Percentiles rank a stretch among this genome's conserved stretches.
Evolutionary conservation across 2,329 filamentous ascomycete species (phyloP).

Genomic region (Stemphylium vesicarium): DNA sequence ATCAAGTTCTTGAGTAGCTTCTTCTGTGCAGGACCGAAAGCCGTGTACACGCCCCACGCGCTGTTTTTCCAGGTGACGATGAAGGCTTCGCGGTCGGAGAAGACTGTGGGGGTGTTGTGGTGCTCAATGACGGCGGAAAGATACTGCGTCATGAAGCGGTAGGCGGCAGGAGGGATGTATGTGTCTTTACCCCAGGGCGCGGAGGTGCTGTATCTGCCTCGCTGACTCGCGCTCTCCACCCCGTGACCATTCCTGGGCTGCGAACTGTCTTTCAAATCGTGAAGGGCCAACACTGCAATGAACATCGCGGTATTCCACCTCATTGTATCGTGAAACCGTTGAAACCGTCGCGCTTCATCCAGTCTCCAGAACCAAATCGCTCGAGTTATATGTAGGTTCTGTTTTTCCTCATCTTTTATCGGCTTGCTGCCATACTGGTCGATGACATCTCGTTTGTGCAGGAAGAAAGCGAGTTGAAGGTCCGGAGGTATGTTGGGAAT

Average conservation of each 20-base stretch:
- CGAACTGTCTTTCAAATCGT: neutral
- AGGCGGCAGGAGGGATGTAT: constrained; percentile 2
- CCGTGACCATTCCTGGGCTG: neutral
- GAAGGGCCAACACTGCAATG: constrained; percentile 19
- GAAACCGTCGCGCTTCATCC: too few relatives aligned
- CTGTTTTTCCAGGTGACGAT: constrained; percentile 21
- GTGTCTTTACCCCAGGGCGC: neutral
- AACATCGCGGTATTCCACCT: constrained; percentile 34
- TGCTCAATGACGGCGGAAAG: constrained; percentile 31
- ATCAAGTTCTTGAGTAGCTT: constrained; percentile 22
- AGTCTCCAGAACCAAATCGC: too few relatives aligned
- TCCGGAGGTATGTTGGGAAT: too few relatives aligned
- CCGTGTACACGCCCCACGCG: constrained; percentile 18
- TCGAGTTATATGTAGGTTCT: too few relatives aligned
- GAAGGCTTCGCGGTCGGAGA: constrained; percentile 22
- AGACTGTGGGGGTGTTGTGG: constrained; percentile 21
- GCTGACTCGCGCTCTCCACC: neutral
- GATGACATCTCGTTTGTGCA: too few relatives aligned
- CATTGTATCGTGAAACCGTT: constrained; percentile 28
- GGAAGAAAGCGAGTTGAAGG: too few relatives aligned
- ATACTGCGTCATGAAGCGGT: constrained; percentile 23
- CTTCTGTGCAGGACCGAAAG: constrained; percentile 15
- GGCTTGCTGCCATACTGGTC: too few relatives aligned
- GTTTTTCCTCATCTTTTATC: too few relatives aligned
- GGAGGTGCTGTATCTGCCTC: neutral